Percentiles rank a stretch among this genome's conserved stretches.
These are phyloP conservation scores for Evansstolkia leycettana DNA, from an alignment of 495 filamentous ascomycete genomes.

Conservation along the genomic window DNA sequence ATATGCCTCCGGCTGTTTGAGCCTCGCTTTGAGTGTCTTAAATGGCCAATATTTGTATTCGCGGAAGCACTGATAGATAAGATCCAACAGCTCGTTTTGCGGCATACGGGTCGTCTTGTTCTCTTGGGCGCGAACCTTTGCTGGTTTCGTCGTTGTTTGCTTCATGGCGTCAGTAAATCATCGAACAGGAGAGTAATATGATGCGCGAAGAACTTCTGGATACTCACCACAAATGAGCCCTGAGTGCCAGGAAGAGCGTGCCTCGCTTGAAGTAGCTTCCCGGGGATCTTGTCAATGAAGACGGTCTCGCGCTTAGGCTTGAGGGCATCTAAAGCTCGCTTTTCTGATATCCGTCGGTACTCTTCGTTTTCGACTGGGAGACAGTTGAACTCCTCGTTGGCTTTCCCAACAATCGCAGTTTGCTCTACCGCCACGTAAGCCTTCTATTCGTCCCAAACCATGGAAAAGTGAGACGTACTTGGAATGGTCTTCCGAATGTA, in stretches of 20 bases:
- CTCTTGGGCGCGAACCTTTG: slow-evolving; percentile 40
- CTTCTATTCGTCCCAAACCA: neutral
- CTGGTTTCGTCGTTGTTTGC: slow-evolving; percentile 26
- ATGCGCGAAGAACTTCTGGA: neutral
- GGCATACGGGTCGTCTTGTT: slow-evolving; percentile 82
- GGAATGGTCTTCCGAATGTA: slow-evolving; percentile 71
- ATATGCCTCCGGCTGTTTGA: slow-evolving; percentile 83
- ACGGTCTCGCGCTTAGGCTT: slow-evolving; percentile 44
- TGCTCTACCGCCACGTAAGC: slow-evolving; percentile 47
- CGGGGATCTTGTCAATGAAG: slow-evolving; percentile 28
- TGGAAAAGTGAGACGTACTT: slow-evolving; percentile 37
- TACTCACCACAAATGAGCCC: slow-evolving; percentile 32
- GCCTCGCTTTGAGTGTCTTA: slow-evolving; percentile 56
- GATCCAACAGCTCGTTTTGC: slow-evolving; percentile 72
- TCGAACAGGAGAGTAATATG: neutral
- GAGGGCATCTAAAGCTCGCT: slow-evolving; percentile 48
- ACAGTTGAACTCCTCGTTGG: slow-evolving; percentile 67
- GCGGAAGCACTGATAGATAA: slow-evolving; percentile 69
- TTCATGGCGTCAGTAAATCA: slow-evolving; percentile 6
- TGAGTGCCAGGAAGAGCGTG: slow-evolving; percentile 24
- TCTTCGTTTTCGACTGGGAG: slow-evolving; percentile 65
- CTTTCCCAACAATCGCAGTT: slow-evolving; percentile 60
- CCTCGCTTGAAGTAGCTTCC: slow-evolving; percentile 24
- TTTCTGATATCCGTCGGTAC: slow-evolving; percentile 47
- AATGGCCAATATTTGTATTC: slow-evolving; percentile 82